These are phyloP conservation scores for Neocucurbitaria cava DNA, from an alignment of 2,329 filamentous ascomycete species.

Conservation along the genomic window DNA sequence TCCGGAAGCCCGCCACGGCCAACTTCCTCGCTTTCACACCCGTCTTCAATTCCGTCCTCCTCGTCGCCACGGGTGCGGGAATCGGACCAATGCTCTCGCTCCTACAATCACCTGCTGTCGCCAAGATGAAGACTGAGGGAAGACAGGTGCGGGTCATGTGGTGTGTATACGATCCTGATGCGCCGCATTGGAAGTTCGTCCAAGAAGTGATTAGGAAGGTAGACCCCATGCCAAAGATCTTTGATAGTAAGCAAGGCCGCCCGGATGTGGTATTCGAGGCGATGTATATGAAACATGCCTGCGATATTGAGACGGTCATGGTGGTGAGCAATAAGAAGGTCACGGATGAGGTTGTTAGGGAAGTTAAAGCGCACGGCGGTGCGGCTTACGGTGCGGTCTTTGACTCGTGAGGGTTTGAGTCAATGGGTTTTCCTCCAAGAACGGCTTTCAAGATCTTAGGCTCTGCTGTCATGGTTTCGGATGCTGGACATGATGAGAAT, in stretches of 20 bases:
- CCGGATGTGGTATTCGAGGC: constrained; percentile 25
- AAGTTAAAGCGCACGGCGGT: constrained; percentile 13
- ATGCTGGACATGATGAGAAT: neutral
- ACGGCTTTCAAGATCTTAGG: neutral
- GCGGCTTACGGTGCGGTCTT: constrained; percentile 33
- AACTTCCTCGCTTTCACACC: constrained; percentile 30
- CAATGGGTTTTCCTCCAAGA: neutral
- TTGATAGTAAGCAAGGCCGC: constrained; percentile 14
- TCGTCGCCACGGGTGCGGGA: constrained; percentile 32
- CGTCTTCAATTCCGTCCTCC: constrained; percentile 25
- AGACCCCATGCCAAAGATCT: constrained; percentile 18
- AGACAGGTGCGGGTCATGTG: constrained; percentile 22
- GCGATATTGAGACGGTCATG: constrained; percentile 22
- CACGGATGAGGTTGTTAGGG: constrained; percentile 21
- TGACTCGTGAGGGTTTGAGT: constrained; percentile 19
- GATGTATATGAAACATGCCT: neutral
- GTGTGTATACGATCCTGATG: constrained; percentile 18
- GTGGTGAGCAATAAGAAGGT: constrained; percentile 28
- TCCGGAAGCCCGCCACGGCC: constrained; percentile 20
- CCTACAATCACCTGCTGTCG: constrained; percentile 14
- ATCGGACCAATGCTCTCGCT: constrained; percentile 31
- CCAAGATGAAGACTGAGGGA: constrained; percentile 8
- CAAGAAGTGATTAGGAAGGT: constrained; percentile 16
- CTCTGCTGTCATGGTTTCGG: neutral
- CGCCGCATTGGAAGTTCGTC: constrained; percentile 22